Evolutionary conservation across 495 filamentous ascomycete genomes (phyloP).

Genomic region (Xylaria bambusicola): DNA sequence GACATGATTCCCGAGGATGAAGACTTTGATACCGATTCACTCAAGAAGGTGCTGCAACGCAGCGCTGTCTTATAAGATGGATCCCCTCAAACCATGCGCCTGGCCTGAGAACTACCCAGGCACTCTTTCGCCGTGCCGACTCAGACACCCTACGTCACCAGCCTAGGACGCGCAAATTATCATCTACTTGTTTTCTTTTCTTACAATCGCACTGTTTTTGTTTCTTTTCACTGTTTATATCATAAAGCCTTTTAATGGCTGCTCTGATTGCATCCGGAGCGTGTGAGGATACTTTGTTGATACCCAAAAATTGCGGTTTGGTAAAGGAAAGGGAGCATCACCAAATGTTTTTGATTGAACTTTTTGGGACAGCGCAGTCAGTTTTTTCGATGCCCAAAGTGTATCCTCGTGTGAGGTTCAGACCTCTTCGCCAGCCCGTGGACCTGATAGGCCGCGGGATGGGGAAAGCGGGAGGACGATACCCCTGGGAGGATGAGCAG

Average conservation of each 20-base stretch:
- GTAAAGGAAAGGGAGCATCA: background rate
- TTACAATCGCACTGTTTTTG: background rate
- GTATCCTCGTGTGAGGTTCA: background rate
- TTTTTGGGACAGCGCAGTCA: background rate
- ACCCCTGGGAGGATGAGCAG: conserved; percentile 2
- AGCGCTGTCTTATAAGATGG: conserved; percentile 44
- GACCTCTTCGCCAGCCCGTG: background rate
- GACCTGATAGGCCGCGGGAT: background rate
- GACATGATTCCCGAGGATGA: conserved; percentile 76
- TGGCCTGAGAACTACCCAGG: no score
- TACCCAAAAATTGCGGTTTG: conserved; percentile 18
- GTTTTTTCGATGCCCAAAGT: background rate
- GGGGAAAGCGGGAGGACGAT: background rate
- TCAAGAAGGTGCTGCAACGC: conserved; percentile 50
- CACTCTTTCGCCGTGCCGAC: background rate
- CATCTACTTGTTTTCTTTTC: conserved; percentile 5
- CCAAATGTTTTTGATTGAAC: conserved; percentile 8
- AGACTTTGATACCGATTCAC: conserved; percentile 52
- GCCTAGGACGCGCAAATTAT: conserved; percentile 2
- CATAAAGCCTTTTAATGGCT: conserved; percentile 1
- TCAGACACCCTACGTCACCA: background rate
- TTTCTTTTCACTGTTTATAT: background rate
- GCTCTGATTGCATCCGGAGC: conserved; percentile 13
- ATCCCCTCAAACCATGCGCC: background rate
- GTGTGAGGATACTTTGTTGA: conserved; percentile 16